Percentiles rank a stretch among this genome's conserved stretches.
These are phyloP conservation scores for Neocucurbitaria cava DNA, from an alignment of 2,329 filamentous ascomycete genomes.

Conservation along the genomic window DNA sequence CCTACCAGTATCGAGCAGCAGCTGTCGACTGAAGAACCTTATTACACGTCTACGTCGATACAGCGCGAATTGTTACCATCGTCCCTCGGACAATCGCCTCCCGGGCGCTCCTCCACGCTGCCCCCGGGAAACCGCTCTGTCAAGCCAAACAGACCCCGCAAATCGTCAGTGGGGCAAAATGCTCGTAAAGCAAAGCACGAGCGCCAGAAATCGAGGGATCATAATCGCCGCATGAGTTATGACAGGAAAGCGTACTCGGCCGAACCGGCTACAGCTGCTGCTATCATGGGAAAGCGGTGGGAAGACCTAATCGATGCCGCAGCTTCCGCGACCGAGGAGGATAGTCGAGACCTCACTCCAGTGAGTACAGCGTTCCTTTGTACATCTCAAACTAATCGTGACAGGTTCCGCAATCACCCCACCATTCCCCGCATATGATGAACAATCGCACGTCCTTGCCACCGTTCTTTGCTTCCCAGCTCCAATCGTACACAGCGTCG, in stretches of 20 bases:
- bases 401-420: slow-evolving; percentile 59
- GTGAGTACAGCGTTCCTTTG: slow-evolving; percentile 61
- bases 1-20: slow-evolving; percentile 69
- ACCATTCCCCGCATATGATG: slow-evolving; percentile 58
- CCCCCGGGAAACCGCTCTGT: slow-evolving; percentile 80
- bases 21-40: slow-evolving; percentile 60
- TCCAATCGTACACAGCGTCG: slow-evolving; percentile 80
- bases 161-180: slow-evolving; percentile 84
- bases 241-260: slow-evolving; percentile 85
- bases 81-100: slow-evolving; percentile 80
- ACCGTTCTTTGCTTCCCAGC: slow-evolving; percentile 59
- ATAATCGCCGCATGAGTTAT: slow-evolving; percentile 74
- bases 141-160: slow-evolving; percentile 76
- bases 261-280: slow-evolving; percentile 78
- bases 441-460: slow-evolving; percentile 67
- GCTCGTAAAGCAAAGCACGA: slow-evolving; percentile 79
- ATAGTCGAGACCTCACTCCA: slow-evolving; percentile 84
- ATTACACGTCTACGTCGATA: slow-evolving; percentile 60
- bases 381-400: slow-evolving; percentile 24
- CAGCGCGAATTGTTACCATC: slow-evolving; percentile 82
- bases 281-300: slow-evolving; percentile 85
- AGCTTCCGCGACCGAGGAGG: slow-evolving; percentile 90
- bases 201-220: slow-evolving; percentile 78
- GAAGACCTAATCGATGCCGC: slow-evolving; percentile 95
- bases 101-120: slow-evolving; percentile 85